Base-by-base conservation (phyloP, 2,329 filamentous ascomycete species). In the Massarina eburnea region DNA sequence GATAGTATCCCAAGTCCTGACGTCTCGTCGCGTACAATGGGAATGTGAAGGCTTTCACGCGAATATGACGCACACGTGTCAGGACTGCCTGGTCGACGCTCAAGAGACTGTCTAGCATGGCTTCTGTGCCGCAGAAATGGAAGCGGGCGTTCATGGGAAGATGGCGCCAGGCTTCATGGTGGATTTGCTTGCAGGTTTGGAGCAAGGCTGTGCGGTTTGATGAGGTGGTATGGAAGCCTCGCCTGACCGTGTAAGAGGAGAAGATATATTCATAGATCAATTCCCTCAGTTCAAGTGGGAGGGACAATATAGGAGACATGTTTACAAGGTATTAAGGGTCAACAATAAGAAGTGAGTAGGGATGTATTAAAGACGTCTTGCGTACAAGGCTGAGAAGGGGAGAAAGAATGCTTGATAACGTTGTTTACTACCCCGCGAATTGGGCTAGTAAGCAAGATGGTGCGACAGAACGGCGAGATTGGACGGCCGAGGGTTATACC, bases 191-290 rank as follows among this genome's bases (percentile, higher is more conserved):
- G 45, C 62, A 64, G 20, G 59, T 64, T 10, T 57, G 62, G 6
- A 70, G 56, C 21, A 70, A 41, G 9, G 66, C 61, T 15, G 52
- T 58, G 39, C 65, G 66, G 32, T 62, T 59, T 17, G 56, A 50
- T 43, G 42, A 42, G 27, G 35, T 48, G 27, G 51, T 46, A 21
- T 56, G 49, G 46, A 62, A 63, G 19, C 66, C 65, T 32, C 63
- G 67, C 12, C 42, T 49, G 18, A 68, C 58, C 5, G 55, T 64
- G 41, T 57, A 61, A 29, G 58, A 55, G 27, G 54, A 56, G 46
- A 68, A 70, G 27, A 70, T 52, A 24, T 64, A 54, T n/a, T 49
- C 52, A 40, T 68, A 70, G 35, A 70, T 67, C 21, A 66, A 41
- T 38, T 67, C 62, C 22, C 67, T 57, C 7, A 70, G 46, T 49